Evolutionary conservation across 2,329 filamentous ascomycete species (phyloP).

Genomic region (Bretziella fagacearum): DNA sequence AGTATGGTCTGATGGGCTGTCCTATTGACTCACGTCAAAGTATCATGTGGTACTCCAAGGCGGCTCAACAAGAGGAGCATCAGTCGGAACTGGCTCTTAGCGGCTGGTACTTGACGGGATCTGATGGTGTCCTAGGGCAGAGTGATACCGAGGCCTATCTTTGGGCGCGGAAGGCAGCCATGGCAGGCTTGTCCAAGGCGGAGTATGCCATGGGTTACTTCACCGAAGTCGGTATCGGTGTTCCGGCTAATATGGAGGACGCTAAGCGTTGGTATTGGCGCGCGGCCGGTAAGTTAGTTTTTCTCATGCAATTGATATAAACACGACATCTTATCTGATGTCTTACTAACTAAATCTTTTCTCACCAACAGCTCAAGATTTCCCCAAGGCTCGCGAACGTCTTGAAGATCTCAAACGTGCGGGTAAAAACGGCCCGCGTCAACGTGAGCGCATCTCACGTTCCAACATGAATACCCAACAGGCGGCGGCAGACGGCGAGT

Average conservation of each 20-base stretch:
- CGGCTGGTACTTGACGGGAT: conserved; percentile 91
- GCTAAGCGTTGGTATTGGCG: conserved; percentile 97
- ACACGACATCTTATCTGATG: not conserved
- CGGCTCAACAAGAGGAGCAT: conserved; percentile 85
- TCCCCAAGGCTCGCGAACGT: conserved; percentile 79
- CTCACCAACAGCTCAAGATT: conserved; percentile 58
- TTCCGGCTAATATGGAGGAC: conserved; percentile 73
- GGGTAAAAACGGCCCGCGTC: conserved; percentile 54
- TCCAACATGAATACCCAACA: conserved; percentile 59
- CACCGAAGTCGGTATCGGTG: conserved; percentile 85
- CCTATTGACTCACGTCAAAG: conserved; percentile 67
- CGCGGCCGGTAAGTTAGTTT: conserved; percentile 62
- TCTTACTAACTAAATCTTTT: conserved; percentile 18
- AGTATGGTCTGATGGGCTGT: conserved; percentile 73
- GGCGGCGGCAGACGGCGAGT: conserved; percentile 13
- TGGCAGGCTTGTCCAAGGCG: conserved; percentile 75
- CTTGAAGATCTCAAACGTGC: conserved; percentile 80
- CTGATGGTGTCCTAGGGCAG: conserved; percentile 71
- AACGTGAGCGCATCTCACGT: conserved; percentile 62
- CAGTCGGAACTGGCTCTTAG: conserved; percentile 72
- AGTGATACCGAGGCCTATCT: conserved; percentile 93
- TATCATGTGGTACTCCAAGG: conserved; percentile 87
- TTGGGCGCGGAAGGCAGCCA: conserved; percentile 87
- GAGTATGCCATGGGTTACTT: conserved; percentile 94
- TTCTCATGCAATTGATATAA: not conserved